These are phyloP conservation scores for Prunus campanulata DNA, from an alignment of 306 rosid genomes.

Conservation along the genomic window DNA sequence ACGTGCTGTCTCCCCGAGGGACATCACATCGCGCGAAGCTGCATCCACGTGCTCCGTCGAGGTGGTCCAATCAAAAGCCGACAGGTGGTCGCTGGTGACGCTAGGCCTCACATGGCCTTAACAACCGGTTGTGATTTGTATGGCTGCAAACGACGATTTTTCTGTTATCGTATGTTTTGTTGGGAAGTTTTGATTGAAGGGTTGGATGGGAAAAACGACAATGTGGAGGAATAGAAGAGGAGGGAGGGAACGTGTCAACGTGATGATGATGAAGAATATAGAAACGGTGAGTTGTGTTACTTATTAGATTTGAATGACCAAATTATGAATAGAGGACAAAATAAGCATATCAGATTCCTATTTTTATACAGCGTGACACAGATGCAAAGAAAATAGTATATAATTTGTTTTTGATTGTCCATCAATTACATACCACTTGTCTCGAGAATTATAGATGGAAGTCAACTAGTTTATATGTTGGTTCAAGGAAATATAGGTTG, in stretches of 20 bases:
- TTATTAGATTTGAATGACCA: not conserved
- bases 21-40: not conserved
- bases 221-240: slow-evolving; percentile 9
- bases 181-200: too few species aligned
- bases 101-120: slow-evolving; percentile 24
- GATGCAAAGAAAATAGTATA: not conserved
- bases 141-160: not conserved
- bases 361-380: not conserved
- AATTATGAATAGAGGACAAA: not conserved
- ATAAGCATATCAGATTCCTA: not conserved
- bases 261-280: not conserved
- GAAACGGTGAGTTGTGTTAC: not conserved
- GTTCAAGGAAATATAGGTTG: too few species aligned
- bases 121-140: not conserved
- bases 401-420: not conserved
- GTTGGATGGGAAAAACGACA: slow-evolving; percentile 17
- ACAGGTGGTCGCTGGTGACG: slow-evolving; percentile 9
- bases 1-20: slow-evolving; percentile 33
- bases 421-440: not conserved
- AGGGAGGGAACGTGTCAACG: not conserved
- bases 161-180: not conserved
- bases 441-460: not conserved
- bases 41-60: slow-evolving; percentile 31
- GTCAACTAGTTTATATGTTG: not conserved
- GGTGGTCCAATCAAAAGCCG: not conserved